These are phyloP conservation scores for Microsporum ferrugineum DNA, from an alignment of 2,329 filamentous ascomycete genomes.

Conservation along the genomic window DNA sequence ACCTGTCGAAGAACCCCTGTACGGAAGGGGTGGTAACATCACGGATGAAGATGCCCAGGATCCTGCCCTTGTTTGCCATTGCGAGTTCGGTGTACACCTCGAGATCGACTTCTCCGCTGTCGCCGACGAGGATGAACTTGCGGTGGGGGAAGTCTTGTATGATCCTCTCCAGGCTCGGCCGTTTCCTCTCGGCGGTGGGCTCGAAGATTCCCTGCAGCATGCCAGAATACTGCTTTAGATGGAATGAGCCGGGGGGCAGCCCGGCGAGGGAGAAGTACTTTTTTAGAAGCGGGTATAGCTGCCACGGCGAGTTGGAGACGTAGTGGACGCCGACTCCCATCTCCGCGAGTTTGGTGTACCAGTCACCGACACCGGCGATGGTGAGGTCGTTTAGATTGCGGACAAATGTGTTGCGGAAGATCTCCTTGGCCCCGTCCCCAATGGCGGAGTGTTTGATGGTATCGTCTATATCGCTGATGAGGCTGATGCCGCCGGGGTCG, in stretches of 20 bases:
- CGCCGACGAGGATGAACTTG: slow-evolving; percentile 82
- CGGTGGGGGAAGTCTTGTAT: slow-evolving; percentile 80
- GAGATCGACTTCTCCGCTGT: slow-evolving; percentile 91
- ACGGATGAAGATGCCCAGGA: slow-evolving; percentile 82
- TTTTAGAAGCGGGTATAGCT: slow-evolving; percentile 79
- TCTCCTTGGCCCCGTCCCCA: slow-evolving; percentile 72
- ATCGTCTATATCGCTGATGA: slow-evolving; percentile 97
- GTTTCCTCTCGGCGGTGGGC: slow-evolving; percentile 89
- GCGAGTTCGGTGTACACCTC: slow-evolving; percentile 97
- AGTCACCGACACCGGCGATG: slow-evolving; percentile 76
- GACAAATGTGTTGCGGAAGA: slow-evolving; percentile 92
- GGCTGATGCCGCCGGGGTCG: slow-evolving; percentile 66
- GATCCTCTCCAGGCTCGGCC: slow-evolving; percentile 72
- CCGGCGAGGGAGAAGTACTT: slow-evolving; percentile 72
- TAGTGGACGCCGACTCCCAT: slow-evolving; percentile 88
- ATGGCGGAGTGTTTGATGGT: slow-evolving; percentile 96
- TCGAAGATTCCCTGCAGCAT: slow-evolving; percentile 98
- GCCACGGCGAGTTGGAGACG: slow-evolving; percentile 99
- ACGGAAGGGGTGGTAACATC: slow-evolving; percentile 77
- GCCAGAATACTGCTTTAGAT: slow-evolving; percentile 89
- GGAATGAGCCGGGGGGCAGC: slow-evolving; percentile 77
- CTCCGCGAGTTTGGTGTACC: slow-evolving; percentile 67
- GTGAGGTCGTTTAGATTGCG: slow-evolving; percentile 70
- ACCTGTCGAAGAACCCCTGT: slow-evolving; percentile 66
- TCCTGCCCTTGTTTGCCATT: slow-evolving; percentile 65